Evolutionary conservation across 202 grass and related monocot genomes (phyloP), one percentile per base, ranked within the genome.

Genomic region (Hordeum pubiflorum): DNA sequence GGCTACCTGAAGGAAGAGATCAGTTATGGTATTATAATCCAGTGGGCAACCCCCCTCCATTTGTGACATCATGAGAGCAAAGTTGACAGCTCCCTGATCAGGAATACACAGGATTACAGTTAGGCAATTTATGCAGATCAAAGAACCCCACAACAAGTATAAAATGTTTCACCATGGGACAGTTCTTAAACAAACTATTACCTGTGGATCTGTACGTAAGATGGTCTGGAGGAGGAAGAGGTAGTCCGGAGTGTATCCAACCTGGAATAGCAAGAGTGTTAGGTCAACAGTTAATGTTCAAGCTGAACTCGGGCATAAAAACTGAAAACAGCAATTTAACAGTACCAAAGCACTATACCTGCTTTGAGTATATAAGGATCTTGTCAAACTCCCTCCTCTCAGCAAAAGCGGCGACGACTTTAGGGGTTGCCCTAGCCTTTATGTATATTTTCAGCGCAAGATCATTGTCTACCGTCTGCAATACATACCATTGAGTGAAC

Each of bases 351-450:
- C 39, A 86, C 50, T 12, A 69, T 84, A 94, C 94, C 94, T 97
- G 94, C 85, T 97, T 97, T 20, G 89, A 97, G 58, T 97, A 97
- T 77, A 94, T 97, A 71, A 94, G 89, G 43, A 97, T 97, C 81
- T 97, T 94, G 59, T 97, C 94, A 77, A 97, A 97, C 74, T 97
- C 91, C 85, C 94, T 93, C 83, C 94, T 88, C 81, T 97, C 94
- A 75, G 91, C 94, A 93, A 97, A 97, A 82, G 91, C 91, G 66
- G 94, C 94, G 70, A 97, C 94, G 78, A 93, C 94, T 93, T 97
- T 97, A 74, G 94, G 94, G 33, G 91, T 97, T 77, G 84, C 91
- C 87, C 91, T 93, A 74, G 94, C 94, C 82, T 97, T 93, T 80
- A 97, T 93, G 82, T 90, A 97, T 80, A 97, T 97, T 75, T 97